A percentile compares a stretch with the other conserved stretches of the same genome.
These are phyloP conservation scores for Aurinia saxatilis DNA, from an alignment of 345 rosid genomes.

Conservation along the genomic window DNA sequence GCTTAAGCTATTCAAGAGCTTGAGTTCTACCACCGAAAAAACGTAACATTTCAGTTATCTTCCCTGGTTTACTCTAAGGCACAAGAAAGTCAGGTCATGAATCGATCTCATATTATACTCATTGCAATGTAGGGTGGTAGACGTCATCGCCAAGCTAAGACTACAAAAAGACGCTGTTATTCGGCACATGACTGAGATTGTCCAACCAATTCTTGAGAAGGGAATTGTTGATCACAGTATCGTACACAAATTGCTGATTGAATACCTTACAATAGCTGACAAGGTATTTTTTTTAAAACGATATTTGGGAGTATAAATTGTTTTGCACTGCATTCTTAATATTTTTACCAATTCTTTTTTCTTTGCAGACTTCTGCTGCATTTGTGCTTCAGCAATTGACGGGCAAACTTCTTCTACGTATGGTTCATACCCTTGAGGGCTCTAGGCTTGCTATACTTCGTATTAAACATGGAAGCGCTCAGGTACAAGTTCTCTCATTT, in stretches of 20 bases:
- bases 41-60: constrained; percentile 35
- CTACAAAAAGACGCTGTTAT: constrained; percentile 63
- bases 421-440: constrained; percentile 95
- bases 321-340: constrained; percentile 5
- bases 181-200: constrained; percentile 64
- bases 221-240: constrained; percentile 90
- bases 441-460: constrained; percentile 75
- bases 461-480: constrained; percentile 89
- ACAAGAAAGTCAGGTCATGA: background rate
- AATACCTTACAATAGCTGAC: constrained; percentile 74
- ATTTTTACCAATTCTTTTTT: constrained; percentile 9
- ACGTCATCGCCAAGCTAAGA: constrained; percentile 64
- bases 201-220: constrained; percentile 92
- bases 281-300: constrained; percentile 36
- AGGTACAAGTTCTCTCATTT: constrained; percentile 37
- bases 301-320: constrained; percentile 1
- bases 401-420: constrained; percentile 78
- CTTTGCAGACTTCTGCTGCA: constrained; percentile 66
- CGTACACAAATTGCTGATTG: constrained; percentile 66
- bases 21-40: constrained; percentile 51
- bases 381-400: constrained; percentile 68
- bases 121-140: constrained; percentile 53
- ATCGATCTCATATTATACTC: background rate
- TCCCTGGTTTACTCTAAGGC: background rate
- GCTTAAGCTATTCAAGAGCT: constrained; percentile 81